Evolutionary conservation across 495 filamentous ascomycete species (phyloP), one percentile per base, ranked within the genome.

Genomic region (Podospora comata): DNA sequence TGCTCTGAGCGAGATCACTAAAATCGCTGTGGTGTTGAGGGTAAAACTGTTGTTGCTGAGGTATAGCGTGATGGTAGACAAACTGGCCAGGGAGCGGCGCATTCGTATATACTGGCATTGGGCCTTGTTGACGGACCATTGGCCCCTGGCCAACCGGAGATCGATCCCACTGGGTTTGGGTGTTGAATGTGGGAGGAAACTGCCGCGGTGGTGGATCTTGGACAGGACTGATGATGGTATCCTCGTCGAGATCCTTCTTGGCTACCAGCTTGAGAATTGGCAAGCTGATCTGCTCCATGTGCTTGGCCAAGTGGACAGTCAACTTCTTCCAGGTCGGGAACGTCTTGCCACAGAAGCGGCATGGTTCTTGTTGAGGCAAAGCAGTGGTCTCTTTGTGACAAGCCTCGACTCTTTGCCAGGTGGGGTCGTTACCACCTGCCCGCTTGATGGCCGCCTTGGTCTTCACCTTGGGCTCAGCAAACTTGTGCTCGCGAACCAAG

Each of bases 281-380:
- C 74, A 98, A 85, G 71, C 91, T 92, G 75, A 98, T 91, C 68
- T 91, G 88, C 75, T 97, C 94, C 93, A 98, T 96, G 80, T 98
- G 94, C 72, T 93, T 93, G n/a, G 93, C 94, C 69, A 97, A 81
- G 81, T 97, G 94, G 32, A 93, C 92, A 2, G 92, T 96, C 65
- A 97, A 82, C 82, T 97, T 96, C 84, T 96, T 97, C 94, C 93
- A 97, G 61, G 86, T 92, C 67, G 84, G 87, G 80, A 91, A 94
- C 39, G 86, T 81, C 76, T 91, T 91, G 63, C 90, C 90, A 71
- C 94, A 98, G 81, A 98, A 98, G 66, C 91, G 88, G 81, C 94
- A 98, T 26, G 90, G 87, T 77, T 98, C 94, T n/a, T 91, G 85
- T 62, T 85, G 80, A 2, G 94, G 90, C 61, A 81, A 82, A 62